phyloP scores from a whole-genome alignment of 116 monocot genomes.

The Zostera marina region DNA sequence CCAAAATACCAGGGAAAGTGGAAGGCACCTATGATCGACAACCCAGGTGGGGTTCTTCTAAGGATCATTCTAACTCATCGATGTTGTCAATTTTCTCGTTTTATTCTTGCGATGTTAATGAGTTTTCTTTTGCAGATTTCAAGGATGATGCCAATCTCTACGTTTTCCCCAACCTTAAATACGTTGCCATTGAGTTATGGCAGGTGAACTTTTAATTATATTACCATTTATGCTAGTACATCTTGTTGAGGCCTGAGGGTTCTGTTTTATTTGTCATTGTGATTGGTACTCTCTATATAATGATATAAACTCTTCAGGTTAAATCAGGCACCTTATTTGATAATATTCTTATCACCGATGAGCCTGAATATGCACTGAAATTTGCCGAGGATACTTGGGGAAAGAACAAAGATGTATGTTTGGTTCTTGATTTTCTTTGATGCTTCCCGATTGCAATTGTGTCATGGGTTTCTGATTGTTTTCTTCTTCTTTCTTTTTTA shows the following conservation, averaged over 20 bases:
- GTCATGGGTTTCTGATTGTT: not conserved
- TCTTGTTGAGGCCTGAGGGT: not conserved
- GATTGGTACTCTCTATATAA: not conserved
- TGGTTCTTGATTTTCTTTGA: not conserved
- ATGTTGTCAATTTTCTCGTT: not conserved
- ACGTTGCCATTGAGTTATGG: constrained; percentile 80
- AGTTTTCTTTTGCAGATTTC: constrained; percentile 32
- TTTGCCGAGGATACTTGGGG: constrained; percentile 53
- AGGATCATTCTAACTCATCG: not conserved
- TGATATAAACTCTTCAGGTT: constrained; percentile 21
- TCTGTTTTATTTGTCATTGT: not conserved
- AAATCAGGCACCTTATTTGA: constrained; percentile 67
- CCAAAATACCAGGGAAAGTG: constrained; percentile 55
- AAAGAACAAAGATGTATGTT: constrained; percentile 35
- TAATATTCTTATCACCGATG: constrained; percentile 54
- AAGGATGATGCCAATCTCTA: constrained; percentile 65
- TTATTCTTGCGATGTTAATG: constrained; percentile 1
- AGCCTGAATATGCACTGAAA: constrained; percentile 49
- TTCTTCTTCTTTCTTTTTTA: not conserved
- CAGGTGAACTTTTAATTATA: constrained; percentile 24
- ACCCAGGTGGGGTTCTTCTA: constrained; percentile 27
- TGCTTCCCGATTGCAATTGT: constrained; percentile 5
- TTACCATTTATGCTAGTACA: not conserved
- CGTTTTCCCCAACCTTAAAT: constrained; percentile 46
- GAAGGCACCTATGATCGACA: constrained; percentile 62